Conservation (phyloP, 2,329 filamentous ascomycete genomes). For the Aspergillus sp. region DNA sequence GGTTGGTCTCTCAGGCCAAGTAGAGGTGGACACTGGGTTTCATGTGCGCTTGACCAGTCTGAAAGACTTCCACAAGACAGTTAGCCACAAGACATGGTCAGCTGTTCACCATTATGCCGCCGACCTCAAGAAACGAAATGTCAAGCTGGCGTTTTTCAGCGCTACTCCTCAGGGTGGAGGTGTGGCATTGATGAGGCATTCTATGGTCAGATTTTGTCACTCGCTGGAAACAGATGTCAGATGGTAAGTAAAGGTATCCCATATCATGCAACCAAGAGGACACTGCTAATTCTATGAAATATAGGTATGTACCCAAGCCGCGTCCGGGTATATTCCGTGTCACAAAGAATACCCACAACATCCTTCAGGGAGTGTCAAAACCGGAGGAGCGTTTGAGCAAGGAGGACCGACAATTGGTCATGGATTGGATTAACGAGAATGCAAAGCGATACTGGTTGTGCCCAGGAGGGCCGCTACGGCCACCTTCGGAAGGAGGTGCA, state of each 20-base stretch:
- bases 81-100: conserved; percentile 59
- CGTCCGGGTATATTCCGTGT: conserved; percentile 74
- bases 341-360: conserved; percentile 86
- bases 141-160: conserved; percentile 73
- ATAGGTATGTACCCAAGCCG: conserved; percentile 68
- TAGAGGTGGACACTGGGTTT: conserved; percentile 66
- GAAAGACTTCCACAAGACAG: conserved; percentile 58
- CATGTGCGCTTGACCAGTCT: conserved; percentile 56
- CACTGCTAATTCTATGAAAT: conserved; percentile 3
- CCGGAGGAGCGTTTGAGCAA: conserved; percentile 60
- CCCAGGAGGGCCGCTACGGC: conserved; percentile 61
- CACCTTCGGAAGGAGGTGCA: conserved; percentile 65
- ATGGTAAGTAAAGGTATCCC: conserved; percentile 54
- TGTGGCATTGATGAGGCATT: conserved; percentile 77
- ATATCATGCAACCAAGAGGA: not conserved
- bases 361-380: conserved; percentile 71
- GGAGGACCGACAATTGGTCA: conserved; percentile 59
- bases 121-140: conserved; percentile 58
- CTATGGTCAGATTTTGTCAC: conserved; percentile 66
- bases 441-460: conserved; percentile 70
- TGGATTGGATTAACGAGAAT: conserved; percentile 69
- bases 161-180: conserved; percentile 78
- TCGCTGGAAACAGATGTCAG: conserved; percentile 63
- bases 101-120: conserved; percentile 60
- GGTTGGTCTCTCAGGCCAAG: conserved; percentile 62